Conservation (phyloP, 306 rosid genomes). For the Myrica gale region DNA sequence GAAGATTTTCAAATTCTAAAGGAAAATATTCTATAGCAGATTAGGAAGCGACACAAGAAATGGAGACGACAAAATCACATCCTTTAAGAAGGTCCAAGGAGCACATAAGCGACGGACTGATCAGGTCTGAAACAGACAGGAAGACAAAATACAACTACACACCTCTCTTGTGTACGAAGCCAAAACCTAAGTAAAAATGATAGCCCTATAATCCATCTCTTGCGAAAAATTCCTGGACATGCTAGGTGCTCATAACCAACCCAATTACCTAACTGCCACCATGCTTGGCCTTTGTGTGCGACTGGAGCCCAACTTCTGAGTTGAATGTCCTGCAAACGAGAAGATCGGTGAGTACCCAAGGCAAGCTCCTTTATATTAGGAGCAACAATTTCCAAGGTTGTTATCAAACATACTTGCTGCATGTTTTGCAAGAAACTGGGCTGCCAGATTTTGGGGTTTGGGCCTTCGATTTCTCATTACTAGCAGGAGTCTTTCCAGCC, state of each 20-base stretch:
- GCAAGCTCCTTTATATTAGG: neutral
- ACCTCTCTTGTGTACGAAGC: neutral
- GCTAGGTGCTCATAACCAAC: neutral
- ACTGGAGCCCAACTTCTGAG: slow-evolving; percentile 60
- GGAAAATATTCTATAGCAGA: too few species aligned
- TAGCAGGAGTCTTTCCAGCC: slow-evolving; percentile 50
- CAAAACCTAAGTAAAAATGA: neutral
- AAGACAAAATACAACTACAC: neutral
- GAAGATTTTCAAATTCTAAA: too few species aligned
- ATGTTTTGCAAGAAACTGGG: slow-evolving; percentile 51
- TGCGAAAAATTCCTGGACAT: slow-evolving; percentile 5
- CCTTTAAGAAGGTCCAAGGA: neutral
- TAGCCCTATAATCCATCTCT: neutral
- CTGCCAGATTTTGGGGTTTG: slow-evolving; percentile 70
- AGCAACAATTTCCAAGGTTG: neutral
- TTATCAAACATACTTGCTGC: slow-evolving; percentile 48
- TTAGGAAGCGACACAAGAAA: neutral
- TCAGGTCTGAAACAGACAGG: neutral
- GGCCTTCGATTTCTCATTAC: slow-evolving; percentile 32
- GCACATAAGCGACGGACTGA: neutral
- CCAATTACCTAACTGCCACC: slow-evolving; percentile 27
- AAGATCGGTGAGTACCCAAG: neutral
- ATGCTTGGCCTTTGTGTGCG: slow-evolving; percentile 84
- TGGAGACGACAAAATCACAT: neutral
- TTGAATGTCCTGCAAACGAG: slow-evolving; percentile 44